Base-by-base conservation (phyloP, 495 filamentous ascomycete species). In the Astrothelium subdiscretum region DNA sequence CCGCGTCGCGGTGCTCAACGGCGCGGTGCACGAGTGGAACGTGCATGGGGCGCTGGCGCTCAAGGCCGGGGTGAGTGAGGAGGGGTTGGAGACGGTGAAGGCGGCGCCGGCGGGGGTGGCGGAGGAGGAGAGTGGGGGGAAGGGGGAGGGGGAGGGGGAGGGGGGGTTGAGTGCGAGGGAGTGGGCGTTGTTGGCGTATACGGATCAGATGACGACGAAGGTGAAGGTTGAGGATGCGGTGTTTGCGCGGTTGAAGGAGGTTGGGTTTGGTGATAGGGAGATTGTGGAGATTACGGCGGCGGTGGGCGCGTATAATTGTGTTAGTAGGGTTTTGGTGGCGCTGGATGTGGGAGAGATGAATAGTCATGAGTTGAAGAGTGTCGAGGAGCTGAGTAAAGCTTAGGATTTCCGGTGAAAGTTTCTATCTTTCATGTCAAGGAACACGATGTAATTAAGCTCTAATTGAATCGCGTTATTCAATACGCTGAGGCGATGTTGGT, bases 301-400 rank as follows among this genome's bases (percentile, higher is more conserved):
- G 27, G 83, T 87, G 64, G 88, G 86, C n/a, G 84, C 83, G 31
- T 95, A 96, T 70, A 95, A 95, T 70, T 91, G 88, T 72, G 90
- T 96, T 12, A 89, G 86, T 66, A 79, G 90, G 57, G 92, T 95
- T 67, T 73, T 95, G 65, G 89, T 95, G 32, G 89, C 89, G 22
- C 70, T 96, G 65, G 86, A 92, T 75, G 88, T 91, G 77, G 83
- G 82, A 22, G 83, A 86, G 71, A 79, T 75, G 68, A 83, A 82
- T 67, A 65, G 65, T 11, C 66, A 65, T 57, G 54, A 42, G 58
- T 64, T 70, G 66, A 58, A 59, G 58, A 64, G 58, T 38, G 58
- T 59, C 29, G 58, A 59, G 12, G 58, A 59, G 27, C 31, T 59
- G 31, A 59, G 58, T n/a, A 59, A 59, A 10, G 20, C 20, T 5